phyloP scores from a whole-genome alignment of 208 protist species.

The Trypanosoma avium region DNA sequence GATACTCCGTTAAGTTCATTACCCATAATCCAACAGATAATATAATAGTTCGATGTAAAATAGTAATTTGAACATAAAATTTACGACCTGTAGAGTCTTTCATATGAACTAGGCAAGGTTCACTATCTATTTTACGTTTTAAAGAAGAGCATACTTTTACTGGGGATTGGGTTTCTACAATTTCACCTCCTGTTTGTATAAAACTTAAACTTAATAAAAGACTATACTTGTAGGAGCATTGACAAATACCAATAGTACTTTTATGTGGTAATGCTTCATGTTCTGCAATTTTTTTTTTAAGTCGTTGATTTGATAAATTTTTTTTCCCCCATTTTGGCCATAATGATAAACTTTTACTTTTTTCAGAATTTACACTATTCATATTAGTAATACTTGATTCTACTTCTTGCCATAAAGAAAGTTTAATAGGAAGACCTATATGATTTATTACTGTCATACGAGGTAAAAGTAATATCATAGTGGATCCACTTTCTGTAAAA shows the following conservation, averaged over 20 bases:
- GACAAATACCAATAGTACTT: constrained; percentile 46
- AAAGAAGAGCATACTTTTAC: constrained; percentile 38
- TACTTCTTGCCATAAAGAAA: constrained; percentile 65
- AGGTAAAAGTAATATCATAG: constrained; percentile 58
- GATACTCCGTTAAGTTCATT: constrained; percentile 79
- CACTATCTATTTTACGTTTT: constrained; percentile 40
- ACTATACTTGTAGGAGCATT: constrained; percentile 56
- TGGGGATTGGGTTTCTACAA: constrained; percentile 39
- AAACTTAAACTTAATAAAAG: constrained; percentile 58
- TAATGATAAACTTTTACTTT: not conserved
- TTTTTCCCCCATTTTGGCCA: not conserved
- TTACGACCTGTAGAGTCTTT: constrained; percentile 45
- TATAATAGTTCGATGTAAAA: constrained; percentile 66
- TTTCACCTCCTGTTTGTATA: constrained; percentile 62
- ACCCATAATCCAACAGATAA: constrained; percentile 79
- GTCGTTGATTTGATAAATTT: constrained; percentile 27
- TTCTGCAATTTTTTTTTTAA: constrained; percentile 48
- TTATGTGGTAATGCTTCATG: constrained; percentile 60
- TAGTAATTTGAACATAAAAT: constrained; percentile 68
- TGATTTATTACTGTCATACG: constrained; percentile 72
- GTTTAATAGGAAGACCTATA: constrained; percentile 56
- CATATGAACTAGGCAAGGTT: constrained; percentile 55
- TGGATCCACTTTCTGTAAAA: constrained; percentile 45
- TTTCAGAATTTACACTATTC: not conserved
- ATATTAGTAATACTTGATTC: too few relatives aligned